These are phyloP conservation scores for Wickerhamomyces chaumierensis DNA, from an alignment of 805 yeast genomes.

Conservation along the genomic window DNA sequence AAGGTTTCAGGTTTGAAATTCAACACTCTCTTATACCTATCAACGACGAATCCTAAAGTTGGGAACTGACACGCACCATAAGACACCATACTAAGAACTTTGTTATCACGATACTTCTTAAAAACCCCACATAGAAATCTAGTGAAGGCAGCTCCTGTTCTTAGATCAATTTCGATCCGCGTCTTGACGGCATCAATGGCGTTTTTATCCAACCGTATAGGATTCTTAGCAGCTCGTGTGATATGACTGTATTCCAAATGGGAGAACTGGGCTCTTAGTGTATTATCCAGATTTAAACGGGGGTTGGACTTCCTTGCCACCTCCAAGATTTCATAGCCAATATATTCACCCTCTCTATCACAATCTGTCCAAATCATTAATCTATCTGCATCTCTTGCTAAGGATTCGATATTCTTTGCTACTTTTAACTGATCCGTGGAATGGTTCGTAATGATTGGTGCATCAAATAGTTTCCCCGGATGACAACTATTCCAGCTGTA, in stretches of 20 bases:
- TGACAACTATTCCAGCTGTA: constrained; percentile 56
- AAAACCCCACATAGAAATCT: constrained; percentile 56
- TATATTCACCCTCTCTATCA: constrained; percentile 92
- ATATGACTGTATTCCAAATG: constrained; percentile 76
- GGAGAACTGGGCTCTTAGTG: constrained; percentile 76
- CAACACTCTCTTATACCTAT: constrained; percentile 67
- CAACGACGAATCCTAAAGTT: constrained; percentile 92
- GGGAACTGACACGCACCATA: constrained; percentile 97
- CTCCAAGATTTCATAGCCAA: constrained; percentile 71
- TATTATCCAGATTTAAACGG: constrained; percentile 31
- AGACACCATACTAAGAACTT: constrained; percentile 29
- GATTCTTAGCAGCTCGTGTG: constrained; percentile 60
- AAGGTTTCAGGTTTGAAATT: constrained; percentile 66
- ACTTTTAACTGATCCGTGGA: constrained; percentile 34
- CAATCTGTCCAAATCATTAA: constrained; percentile 98
- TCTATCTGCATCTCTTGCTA: constrained; percentile 47
- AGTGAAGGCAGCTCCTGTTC: constrained; percentile 86
- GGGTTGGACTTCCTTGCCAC: constrained; percentile 47
- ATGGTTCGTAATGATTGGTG: constrained; percentile 39
- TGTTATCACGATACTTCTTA: constrained; percentile 16
- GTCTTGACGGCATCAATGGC: constrained; percentile 79
- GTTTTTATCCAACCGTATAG: constrained; percentile 48
- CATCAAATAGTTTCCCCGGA: constrained; percentile 60
- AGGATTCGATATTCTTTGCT: constrained; percentile 54
- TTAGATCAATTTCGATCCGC: constrained; percentile 75